Conservation (phyloP, 345 rosid genomes). For the Populus alba region DNA sequence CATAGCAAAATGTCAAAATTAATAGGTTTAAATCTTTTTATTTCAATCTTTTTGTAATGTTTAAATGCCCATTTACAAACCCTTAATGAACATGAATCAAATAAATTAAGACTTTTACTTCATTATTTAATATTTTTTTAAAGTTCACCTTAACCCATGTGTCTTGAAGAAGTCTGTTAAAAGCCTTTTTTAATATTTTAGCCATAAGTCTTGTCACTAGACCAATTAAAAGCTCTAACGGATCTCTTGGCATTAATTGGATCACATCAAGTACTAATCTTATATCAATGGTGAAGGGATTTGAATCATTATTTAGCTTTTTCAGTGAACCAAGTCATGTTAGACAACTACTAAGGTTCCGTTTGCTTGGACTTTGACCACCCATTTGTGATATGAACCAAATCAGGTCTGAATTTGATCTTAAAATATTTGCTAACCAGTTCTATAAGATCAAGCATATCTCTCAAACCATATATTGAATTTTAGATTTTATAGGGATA, state of each 20-base stretch:
- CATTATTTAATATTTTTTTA: neutral
- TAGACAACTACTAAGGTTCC: no score
- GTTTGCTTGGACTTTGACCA: no score
- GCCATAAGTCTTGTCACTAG: neutral
- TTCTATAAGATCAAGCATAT: no score
- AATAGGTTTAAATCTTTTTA: neutral
- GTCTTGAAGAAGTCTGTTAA: neutral
- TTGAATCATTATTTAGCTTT: no score
- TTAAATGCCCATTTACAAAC: neutral
- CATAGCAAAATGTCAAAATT: neutral
- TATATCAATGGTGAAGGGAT: no score
- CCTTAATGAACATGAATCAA: neutral
- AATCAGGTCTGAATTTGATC: no score
- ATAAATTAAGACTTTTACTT: neutral
- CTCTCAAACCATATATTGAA: no score
- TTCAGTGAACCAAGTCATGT: no score
- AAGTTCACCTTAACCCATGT: neutral
- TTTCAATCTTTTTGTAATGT: neutral
- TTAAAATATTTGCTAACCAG: no score
- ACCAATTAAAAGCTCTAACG: neutral
- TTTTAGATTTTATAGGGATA: no score
- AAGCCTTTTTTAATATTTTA: neutral
- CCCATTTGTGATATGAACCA: no score
- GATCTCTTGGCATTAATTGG: neutral
- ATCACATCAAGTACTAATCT: no score